phyloP scores from a whole-genome alignment of 768 basidiomycete genomes.

The Trametes cubensis region DNA sequence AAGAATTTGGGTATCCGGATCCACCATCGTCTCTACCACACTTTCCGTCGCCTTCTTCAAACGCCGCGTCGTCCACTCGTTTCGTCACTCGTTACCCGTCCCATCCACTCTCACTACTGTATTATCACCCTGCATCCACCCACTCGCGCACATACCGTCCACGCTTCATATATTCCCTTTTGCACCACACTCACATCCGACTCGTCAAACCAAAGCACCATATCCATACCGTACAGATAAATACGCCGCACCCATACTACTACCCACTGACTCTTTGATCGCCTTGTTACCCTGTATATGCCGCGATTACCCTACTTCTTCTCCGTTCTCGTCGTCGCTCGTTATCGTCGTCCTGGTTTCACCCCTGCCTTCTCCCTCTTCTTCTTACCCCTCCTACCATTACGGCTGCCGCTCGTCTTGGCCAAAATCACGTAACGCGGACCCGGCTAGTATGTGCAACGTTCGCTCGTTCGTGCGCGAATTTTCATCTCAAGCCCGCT shows the following conservation, averaged over 20 bases:
- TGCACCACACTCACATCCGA: not conserved
- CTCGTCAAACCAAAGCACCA: not conserved
- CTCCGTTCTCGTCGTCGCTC: not conserved
- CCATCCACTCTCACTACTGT: conserved; percentile 4
- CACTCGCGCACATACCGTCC: conserved; percentile 16
- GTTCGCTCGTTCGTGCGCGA: not conserved
- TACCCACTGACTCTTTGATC: conserved; percentile 14
- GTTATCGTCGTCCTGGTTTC: too few species aligned
- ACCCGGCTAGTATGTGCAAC: not conserved
- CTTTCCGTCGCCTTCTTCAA: not conserved
- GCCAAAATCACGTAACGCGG: not conserved
- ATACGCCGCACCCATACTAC: conserved; percentile 7
- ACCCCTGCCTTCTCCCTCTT: not conserved
- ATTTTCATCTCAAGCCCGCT: too few species aligned
- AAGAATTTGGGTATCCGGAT: conserved; percentile 1
- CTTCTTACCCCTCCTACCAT: not conserved
- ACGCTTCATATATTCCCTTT: conserved; percentile 20
- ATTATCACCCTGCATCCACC: conserved; percentile 18
- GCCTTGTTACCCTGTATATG: conserved; percentile 21
- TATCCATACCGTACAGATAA: conserved; percentile 24
- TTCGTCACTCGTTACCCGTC: conserved; percentile 13
- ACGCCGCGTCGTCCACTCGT: conserved; percentile 19
- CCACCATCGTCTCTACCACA: not conserved
- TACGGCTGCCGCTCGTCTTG: not conserved
- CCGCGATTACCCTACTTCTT: conserved; percentile 2